Base-by-base conservation (phyloP, 257 asterid species). In the Solanum tacnaense region DNA sequence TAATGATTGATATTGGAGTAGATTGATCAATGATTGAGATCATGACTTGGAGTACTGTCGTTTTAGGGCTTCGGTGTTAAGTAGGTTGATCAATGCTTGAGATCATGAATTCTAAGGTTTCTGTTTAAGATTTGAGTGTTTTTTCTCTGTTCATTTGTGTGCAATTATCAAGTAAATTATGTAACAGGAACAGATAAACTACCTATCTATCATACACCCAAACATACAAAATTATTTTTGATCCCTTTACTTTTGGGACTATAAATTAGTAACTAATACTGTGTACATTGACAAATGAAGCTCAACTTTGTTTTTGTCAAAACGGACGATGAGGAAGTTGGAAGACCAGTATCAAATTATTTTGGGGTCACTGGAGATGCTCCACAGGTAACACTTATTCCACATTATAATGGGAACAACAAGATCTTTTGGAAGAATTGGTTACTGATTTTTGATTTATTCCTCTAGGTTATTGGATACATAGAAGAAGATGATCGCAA, bases 311-410 rank as follows among this genome's bases (percentile, higher is more conserved):
- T 97, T 20, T 86, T 91, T 71, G 95, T 96, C 92, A 93, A 94
- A 87, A 74, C 91, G 91, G 98, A 93, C 91, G 91, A 96, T 90
- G 97, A 96, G 73, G 99, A 95, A 87, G 93, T 89, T 65, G 99
- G 99, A 89, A 94, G 87, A 91, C 98, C 99, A 4, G 98, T 97
- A 58, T 98, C 99, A 38, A 93, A 95, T 85, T 96, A 92, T 90
- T 96, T 96, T 91, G 98, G 99, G 83, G 89, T 95, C 82, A 89
- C 92, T 25, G 98, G 95, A 89, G 93, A 94, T 89, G 88, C 92
- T 89, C 93, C 98, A 79, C 92, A 92, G 87, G 99, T 97, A 91
- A 89, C 79, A 79, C 67, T 86, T 88, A 71, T 49, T 78, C 29
- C 58, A 32, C 49, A 35, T 71, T 86, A 70, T 36, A 4, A 49